Evolutionary conservation across 495 filamentous ascomycete species (phyloP).

Genomic region (Chaetomium fimeti): DNA sequence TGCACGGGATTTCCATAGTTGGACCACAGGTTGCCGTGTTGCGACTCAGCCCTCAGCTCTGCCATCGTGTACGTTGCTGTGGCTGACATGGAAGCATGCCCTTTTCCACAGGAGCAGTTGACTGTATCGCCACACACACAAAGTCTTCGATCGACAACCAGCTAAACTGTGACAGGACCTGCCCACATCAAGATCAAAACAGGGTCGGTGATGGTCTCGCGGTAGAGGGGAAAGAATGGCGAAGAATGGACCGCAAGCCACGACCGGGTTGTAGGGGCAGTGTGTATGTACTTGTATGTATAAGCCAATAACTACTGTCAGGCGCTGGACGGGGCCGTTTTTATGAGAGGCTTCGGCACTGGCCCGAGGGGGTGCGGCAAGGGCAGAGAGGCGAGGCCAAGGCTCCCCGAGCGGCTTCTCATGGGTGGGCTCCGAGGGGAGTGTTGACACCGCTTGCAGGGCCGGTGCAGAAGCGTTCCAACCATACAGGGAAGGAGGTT

Average conservation of each 20-base stretch:
- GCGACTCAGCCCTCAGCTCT: conserved; percentile 54
- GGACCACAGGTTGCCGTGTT: conserved; percentile 52
- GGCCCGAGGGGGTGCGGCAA: conserved; percentile 43
- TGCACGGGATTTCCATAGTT: conserved; percentile 51
- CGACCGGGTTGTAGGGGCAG: conserved; percentile 44
- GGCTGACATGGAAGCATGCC: conserved; percentile 53
- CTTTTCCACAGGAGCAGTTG: conserved; percentile 29
- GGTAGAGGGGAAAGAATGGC: conserved; percentile 27
- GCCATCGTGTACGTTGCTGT: conserved; percentile 56
- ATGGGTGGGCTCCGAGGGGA: conserved; percentile 41
- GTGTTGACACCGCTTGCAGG: conserved; percentile 46
- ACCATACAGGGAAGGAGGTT: conserved; percentile 56
- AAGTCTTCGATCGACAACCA: background rate
- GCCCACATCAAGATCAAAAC: background rate
- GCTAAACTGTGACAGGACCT: background rate
- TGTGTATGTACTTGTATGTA: conserved; percentile 49
- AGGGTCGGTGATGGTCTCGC: background rate
- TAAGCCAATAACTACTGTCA: conserved; percentile 44
- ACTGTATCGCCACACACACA: conserved; percentile 26
- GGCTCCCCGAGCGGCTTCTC: conserved; percentile 45
- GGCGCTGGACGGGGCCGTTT: conserved; percentile 47
- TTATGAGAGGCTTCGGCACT: conserved; percentile 53
- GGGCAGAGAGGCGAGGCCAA: conserved; percentile 41
- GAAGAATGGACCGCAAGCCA: conserved; percentile 43
- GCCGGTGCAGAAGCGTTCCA: conserved; percentile 48